These are phyloP conservation scores for Verticillium isaacii DNA, from an alignment of 2,329 filamentous ascomycete genomes.

Conservation along the genomic window DNA sequence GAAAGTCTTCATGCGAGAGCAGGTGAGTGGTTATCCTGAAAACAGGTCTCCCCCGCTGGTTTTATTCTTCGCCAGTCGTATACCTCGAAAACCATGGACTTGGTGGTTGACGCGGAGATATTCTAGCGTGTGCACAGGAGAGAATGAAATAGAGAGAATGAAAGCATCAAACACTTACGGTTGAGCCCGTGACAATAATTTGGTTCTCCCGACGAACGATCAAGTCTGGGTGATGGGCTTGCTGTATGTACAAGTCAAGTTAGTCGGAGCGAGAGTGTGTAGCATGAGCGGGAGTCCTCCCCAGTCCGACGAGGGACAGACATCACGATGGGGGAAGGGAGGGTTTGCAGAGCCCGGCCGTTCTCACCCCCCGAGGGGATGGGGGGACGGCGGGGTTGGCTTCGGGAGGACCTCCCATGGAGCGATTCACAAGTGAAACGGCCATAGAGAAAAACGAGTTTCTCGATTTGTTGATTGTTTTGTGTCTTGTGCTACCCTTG, in stretches of 20 bases:
- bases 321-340: too few relatives aligned
- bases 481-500: constrained; percentile 14
- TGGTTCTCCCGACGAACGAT: not conserved
- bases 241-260: too few relatives aligned
- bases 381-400: constrained; percentile 18
- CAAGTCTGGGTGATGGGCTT: not conserved
- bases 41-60: constrained; percentile 32
- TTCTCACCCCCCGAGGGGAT: not conserved
- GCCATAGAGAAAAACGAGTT: constrained; percentile 60
- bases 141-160: constrained; percentile 15
- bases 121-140: constrained; percentile 54
- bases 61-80: constrained; percentile 86
- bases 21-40: constrained; percentile 42
- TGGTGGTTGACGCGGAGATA: constrained; percentile 82
- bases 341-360: too few relatives aligned
- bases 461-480: constrained; percentile 26
- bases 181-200: not conserved
- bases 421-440: constrained; percentile 72
- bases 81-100: constrained; percentile 80
- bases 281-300: too few relatives aligned
- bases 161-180: not conserved
- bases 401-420: constrained; percentile 75
- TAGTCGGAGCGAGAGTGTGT: too few relatives aligned
- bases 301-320: too few relatives aligned
- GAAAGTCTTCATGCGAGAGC: constrained; percentile 80